phyloP scores from a whole-genome alignment of 1,284 basidiomycete species.

The Microbotryum violaceum region DNA sequence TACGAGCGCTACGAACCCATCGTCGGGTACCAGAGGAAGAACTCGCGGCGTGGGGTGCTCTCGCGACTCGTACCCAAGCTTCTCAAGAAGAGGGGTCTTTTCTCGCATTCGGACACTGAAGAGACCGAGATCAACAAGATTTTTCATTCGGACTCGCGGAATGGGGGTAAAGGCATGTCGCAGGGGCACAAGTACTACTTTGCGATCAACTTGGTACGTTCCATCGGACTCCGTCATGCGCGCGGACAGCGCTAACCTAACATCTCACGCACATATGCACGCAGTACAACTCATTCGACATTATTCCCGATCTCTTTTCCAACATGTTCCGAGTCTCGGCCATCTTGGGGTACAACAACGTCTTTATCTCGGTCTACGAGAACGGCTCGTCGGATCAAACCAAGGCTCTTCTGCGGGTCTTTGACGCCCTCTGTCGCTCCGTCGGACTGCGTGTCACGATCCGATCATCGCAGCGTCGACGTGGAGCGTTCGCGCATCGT shows the following conservation, averaged over 20 bases:
- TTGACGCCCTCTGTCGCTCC: conserved; percentile 76
- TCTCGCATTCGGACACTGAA: conserved; percentile 30
- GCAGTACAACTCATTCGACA: conserved; percentile 57
- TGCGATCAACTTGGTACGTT: conserved; percentile 96
- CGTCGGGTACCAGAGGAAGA: conserved; percentile 58
- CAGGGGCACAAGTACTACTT: conserved; percentile 89
- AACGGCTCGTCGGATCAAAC: conserved; percentile 95
- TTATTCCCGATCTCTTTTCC: conserved; percentile 90
- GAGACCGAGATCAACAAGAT: conserved; percentile 41
- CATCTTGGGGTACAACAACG: conserved; percentile 88
- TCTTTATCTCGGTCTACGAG: conserved; percentile 94
- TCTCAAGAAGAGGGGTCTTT: conserved; percentile 21
- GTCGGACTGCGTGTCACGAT: conserved; percentile 87
- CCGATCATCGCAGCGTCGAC: conserved; percentile 76
- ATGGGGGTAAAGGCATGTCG: conserved; percentile 37
- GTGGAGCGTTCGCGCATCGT: conserved; percentile 93
- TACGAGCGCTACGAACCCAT: conserved; percentile 72
- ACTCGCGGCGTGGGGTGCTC: conserved; percentile 17
- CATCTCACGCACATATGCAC: not conserved
- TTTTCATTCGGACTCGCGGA: conserved; percentile 19
- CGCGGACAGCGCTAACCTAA: not conserved
- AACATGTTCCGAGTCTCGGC: conserved; percentile 86
- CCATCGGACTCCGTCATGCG: not conserved
- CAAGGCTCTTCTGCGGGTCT: conserved; percentile 83
- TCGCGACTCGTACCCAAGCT: conserved; percentile 26